Evolutionary conservation across 768 basidiomycete genomes (phyloP).

Genomic region (Termitomyces sp.): DNA sequence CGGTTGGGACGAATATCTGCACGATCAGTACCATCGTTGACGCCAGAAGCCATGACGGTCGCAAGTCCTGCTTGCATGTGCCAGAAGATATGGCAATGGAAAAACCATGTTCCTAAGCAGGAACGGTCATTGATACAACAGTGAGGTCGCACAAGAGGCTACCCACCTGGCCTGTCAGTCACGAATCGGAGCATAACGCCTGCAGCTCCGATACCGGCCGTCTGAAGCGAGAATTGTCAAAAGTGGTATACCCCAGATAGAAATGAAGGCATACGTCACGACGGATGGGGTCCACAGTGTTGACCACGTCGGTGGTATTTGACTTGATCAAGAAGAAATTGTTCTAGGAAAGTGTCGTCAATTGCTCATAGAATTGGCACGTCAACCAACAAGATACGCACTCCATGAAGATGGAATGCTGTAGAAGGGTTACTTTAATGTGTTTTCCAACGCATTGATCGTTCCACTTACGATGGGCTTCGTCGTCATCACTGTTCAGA

Average conservation of each 20-base stretch:
- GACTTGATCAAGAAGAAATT: slow-evolving; percentile 34
- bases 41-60: slow-evolving; percentile 12
- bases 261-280: slow-evolving; percentile 15
- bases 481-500: slow-evolving; percentile 18
- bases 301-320: slow-evolving; percentile 22
- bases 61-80: slow-evolving; percentile 17
- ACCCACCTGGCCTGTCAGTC: slow-evolving; percentile 47
- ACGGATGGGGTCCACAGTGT: slow-evolving; percentile 43
- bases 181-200: slow-evolving; percentile 40
- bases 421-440: not conserved
- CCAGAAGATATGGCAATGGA: slow-evolving; percentile 24
- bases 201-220: slow-evolving; percentile 12
- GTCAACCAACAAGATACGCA: slow-evolving; percentile 5
- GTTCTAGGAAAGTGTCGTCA: slow-evolving; percentile 17
- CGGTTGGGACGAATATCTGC: slow-evolving; percentile 7
- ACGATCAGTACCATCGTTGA: slow-evolving; percentile 5
- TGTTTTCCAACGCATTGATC: no score
- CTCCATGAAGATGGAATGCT: slow-evolving; percentile 28
- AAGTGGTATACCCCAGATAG: not conserved
- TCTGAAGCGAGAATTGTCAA: slow-evolving; percentile 3
- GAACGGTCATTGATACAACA: not conserved
- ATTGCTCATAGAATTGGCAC: not conserved
- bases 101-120: slow-evolving; percentile 20
- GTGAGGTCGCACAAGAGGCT: not conserved
- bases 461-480: slow-evolving; percentile 20